Evolutionary conservation across 108 stramenopile genomes (phyloP), one percentile per base, ranked within the genome.

Genomic region (Cyclotella cryptica): DNA sequence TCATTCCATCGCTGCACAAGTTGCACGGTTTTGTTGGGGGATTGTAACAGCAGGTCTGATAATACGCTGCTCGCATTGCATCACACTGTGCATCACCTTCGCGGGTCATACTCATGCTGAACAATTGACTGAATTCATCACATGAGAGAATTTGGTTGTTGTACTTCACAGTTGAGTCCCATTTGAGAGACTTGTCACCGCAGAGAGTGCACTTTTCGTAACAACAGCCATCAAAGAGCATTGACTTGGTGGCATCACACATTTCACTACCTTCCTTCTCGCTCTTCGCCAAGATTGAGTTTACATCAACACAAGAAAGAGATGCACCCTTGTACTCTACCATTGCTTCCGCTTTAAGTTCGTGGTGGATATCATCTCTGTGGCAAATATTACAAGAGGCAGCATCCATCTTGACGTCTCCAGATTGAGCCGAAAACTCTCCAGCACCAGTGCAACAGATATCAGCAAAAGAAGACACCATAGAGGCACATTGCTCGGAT

Each of bases 181-280:
- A 72, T 45, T 66, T 76, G 52, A 83, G 71, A 67, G 70, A 64
- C 68, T 66, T 55, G n/a, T 69, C 75, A 10, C 81, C 81, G 27
- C 81, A 83, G 26, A 83, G 81, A 60, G 81, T 42, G 59, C 81
- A 83, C 43, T 83, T 83, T 69, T 83, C 81, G 47, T 83, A 83
- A 46, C 81, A 83, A 39, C 81, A 83, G 66, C 75, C 70, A 44
- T 77, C 66, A 64, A 83, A 83, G 12, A 83, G 71, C 49, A 68
- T 29, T 18, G 81, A 72, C 55, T 83, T 71, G 21, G 81, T 69
- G 24, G 69, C 81, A 55, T 67, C 71, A 54, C 81, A 83, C 49
- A 76, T 73, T 24, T 83, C 75, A 42, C 81, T 83, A 30, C 66
- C 70, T 45, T 76, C 58, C 12, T 21, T 66, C 63, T 83, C 81